Base-by-base conservation (phyloP, 805 yeast genomes). In the Myxozyma udenii region DNA sequence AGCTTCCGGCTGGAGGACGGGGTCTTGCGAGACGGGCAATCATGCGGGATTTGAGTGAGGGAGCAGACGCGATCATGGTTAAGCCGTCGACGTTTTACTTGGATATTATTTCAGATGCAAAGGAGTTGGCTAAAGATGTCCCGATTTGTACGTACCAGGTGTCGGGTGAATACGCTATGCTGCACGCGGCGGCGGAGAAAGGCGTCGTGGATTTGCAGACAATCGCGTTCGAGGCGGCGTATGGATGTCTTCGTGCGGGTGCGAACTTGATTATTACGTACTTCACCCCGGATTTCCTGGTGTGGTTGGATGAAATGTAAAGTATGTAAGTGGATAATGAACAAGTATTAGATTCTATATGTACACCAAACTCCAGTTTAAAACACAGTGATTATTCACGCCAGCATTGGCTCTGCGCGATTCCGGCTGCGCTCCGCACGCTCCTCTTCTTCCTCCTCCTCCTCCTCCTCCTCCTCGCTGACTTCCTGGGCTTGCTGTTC, bases 161-260 rank as follows among this genome's bases (percentile, higher is more conserved):
- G 22, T 82, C 91, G 67, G 98, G 98, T 37, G 98, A 93, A 71
- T 93, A 79, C 66, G 97, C 98, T 28, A 93, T 93, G 98, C 71
- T 93, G 58, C 95, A 90, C 66, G 98, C 98, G 5, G 98, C 96
- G 47, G 97, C 97, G 26, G 97, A 89, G 64, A 89, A 89, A 75
- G 95, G 95, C 35, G 78, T 90, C 54, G 86, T 84, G 55, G 97
- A 91, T 68, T 77, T 93, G 69, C 84, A 87, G 70, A 70, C 81
- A 51, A 70, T 81, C 76, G 80, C 77, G 0, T 86, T 85, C 63
- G 98, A 93, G 72, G 74, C 93, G 43, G 96, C 93, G 62, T 77
- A 87, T 57, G 97, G 98, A 1, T 84, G 87, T 64, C 76, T 91
- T 55, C 80, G 98, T 69, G 98, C 98, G 0, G 98, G 98, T 53